Percentiles rank a stretch among this genome's conserved stretches.
phyloP scores from a whole-genome alignment of 148 eudicot genomes.

The Cornus controversa region DNA sequence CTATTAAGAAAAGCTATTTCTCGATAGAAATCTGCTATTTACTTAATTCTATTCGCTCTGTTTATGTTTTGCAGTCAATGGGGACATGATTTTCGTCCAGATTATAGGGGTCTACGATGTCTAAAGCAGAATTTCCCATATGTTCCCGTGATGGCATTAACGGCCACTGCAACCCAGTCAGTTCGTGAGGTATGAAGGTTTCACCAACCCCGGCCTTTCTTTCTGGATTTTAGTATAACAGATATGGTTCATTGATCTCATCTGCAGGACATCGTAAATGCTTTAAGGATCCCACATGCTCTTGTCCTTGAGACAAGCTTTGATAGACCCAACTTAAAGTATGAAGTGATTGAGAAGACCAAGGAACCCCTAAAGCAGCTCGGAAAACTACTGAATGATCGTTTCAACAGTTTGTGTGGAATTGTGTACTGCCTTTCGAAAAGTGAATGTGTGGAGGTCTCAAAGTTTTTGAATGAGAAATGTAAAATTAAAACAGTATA shows the following conservation, averaged over 20 bases:
- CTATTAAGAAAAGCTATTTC: no score
- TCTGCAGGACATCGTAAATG: conserved; percentile 78
- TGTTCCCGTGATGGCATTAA: conserved; percentile 96
- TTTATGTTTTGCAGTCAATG: conserved; percentile 68
- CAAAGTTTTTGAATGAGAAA: conserved; percentile 72
- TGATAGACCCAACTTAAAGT: conserved; percentile 91
- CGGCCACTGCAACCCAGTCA: conserved; percentile 94
- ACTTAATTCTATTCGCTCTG: neutral
- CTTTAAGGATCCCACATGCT: conserved; percentile 84
- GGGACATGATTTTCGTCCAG: conserved; percentile 99
- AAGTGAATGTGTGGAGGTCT: conserved; percentile 90
- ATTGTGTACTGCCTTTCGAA: conserved; percentile 98
- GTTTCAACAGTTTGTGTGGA: conserved; percentile 67
- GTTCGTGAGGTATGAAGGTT: conserved; percentile 74
- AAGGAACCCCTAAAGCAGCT: conserved; percentile 84
- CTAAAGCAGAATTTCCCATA: conserved; percentile 86
- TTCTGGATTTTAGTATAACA: conserved; percentile 2
- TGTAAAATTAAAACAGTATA: conserved; percentile 80
- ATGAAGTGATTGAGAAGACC: conserved; percentile 78
- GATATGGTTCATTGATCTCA: conserved; percentile 18
- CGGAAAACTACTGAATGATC: conserved; percentile 65
- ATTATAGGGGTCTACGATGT: conserved; percentile 83
- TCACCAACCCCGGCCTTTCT: conserved; percentile 7
- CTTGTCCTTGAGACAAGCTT: conserved; percentile 87
- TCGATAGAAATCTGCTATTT: neutral